Base-by-base conservation (phyloP, 148 eudicot genomes). In the Rhododendron henanense region DNA sequence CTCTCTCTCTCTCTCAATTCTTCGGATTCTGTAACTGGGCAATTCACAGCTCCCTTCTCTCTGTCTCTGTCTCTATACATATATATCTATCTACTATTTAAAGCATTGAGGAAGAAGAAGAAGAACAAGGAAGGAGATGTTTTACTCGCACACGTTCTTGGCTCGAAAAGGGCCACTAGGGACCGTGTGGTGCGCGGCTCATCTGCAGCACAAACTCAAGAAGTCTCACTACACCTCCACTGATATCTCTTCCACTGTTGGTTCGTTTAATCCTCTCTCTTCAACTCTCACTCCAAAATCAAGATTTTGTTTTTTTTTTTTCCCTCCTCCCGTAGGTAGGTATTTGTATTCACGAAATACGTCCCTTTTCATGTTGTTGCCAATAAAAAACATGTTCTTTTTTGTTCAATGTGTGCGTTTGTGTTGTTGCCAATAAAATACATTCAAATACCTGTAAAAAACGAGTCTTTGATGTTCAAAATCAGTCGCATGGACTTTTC, bases 171-270 rank as follows among this genome's bases (percentile, higher is more conserved):
- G 93, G 21, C 92, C 93, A 9, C 78, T 91, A 19, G 93, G 93
- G 10, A 91, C 92, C 0, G 93, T 91, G 9, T 91, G 93, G 93
- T 91, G 93, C 45, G 93, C 93, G 16, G 98, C 99, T 9, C 99
- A 96, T 91, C 87, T 96, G 71, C 96, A 96, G 83, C 91, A 92
- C 87, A 93, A 81, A 61, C 97, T 96, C 88, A 92, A 87, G 91
- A 96, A 96, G 77, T 90, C 97, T 44, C 95, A 95, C 37, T 91
- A 90, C 85, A 86, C 91, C 80, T 87, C 95, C 84, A 95, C 96
- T 23, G 89, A 96, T 81, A 92, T 96, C 50, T 90, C 93, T 11
- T 88, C 92, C 47, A 95, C 98, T 35, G 98, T 94, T 19, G 99
- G 99, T 96, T 10, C 0, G 92, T 92, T 51, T 75, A 8, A 48